Conservation (phyloP, 2,329 filamentous ascomycete species). For the Neopestalotiopsis sp. region DNA sequence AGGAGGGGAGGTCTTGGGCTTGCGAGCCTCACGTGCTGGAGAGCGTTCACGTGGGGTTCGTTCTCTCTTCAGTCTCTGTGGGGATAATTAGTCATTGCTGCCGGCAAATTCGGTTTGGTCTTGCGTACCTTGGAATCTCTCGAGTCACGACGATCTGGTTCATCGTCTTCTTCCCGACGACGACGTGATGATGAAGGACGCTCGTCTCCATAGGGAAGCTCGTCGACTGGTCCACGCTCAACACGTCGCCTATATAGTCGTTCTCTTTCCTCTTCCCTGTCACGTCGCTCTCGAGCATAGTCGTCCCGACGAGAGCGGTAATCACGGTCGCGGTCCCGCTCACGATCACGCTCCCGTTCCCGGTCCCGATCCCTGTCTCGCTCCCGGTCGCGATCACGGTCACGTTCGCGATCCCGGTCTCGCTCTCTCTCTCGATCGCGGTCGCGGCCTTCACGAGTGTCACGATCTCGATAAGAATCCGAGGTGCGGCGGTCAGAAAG, state of each 20-base stretch:
- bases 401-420: slow-evolving; percentile 48
- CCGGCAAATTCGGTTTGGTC: background rate
- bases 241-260: slow-evolving; percentile 80
- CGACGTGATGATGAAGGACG: slow-evolving; percentile 70
- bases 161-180: slow-evolving; percentile 79
- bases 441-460: slow-evolving; percentile 44
- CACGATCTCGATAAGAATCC: slow-evolving; percentile 53
- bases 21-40: slow-evolving; percentile 59
- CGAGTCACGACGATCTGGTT: slow-evolving; percentile 66
- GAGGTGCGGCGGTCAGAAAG: slow-evolving; percentile 56
- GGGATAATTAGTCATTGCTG: background rate
- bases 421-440: slow-evolving; percentile 40
- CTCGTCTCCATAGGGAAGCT: slow-evolving; percentile 88
- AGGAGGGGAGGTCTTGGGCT: slow-evolving; percentile 60
- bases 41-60: slow-evolving; percentile 64
- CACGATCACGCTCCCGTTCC: slow-evolving; percentile 39
- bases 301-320: slow-evolving; percentile 64
- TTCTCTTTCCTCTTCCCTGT: slow-evolving; percentile 89
- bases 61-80: slow-evolving; percentile 63
- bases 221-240: slow-evolving; percentile 74
- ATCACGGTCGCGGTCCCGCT: slow-evolving; percentile 50
- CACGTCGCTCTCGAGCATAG: slow-evolving; percentile 86
- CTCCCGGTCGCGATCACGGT: slow-evolving; percentile 43
- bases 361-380: slow-evolving; percentile 38
- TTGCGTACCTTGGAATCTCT: slow-evolving; percentile 69